These are phyloP conservation scores for Tilletia horrida DNA, from an alignment of 1,284 basidiomycete species.

Conservation along the genomic window DNA sequence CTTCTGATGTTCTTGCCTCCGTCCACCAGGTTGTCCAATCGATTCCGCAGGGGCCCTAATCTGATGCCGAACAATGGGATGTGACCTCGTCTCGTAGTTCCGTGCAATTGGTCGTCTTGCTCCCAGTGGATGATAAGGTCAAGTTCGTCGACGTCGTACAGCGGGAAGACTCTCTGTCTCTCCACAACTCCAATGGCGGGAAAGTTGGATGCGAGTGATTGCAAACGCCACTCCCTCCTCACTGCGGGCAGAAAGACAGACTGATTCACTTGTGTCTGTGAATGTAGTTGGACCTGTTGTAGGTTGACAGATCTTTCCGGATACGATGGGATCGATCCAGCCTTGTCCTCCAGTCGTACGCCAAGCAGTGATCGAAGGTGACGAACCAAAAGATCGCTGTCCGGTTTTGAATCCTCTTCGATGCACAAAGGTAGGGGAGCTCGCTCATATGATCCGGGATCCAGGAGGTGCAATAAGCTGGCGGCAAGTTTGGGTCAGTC, in stretches of 20 bases:
- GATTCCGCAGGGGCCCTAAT: slow-evolving; percentile 29
- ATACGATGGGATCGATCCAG: neutral
- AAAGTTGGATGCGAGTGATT: slow-evolving; percentile 23
- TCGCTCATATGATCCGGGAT: neutral
- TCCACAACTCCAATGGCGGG: slow-evolving; percentile 22
- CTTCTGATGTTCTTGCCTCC: slow-evolving; percentile 24
- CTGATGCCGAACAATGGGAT: slow-evolving; percentile 30
- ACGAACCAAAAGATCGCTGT: neutral
- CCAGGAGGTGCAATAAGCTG: neutral
- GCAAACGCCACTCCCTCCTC: slow-evolving; percentile 27
- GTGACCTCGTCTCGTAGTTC: slow-evolving; percentile 17
- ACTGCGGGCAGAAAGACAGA: slow-evolving; percentile 21
- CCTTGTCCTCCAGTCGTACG: neutral
- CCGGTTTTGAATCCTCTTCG: slow-evolving; percentile 16
- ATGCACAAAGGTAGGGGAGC: slow-evolving; percentile 21
- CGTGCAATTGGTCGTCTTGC: neutral
- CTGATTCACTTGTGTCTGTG: neutral
- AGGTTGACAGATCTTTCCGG: neutral
- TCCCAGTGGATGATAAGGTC: slow-evolving; percentile 32
- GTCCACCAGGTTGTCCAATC: slow-evolving; percentile 18
- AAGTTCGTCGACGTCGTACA: slow-evolving; percentile 29
- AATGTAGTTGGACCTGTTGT: neutral
- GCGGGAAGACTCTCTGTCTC: slow-evolving; percentile 26
- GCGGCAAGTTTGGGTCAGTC: too few species aligned
- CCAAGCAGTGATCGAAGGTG: neutral